A percentile compares a stretch with the other conserved stretches of the same genome.
Conservation (phyloP, 139 green algal species). For the Marvania coccoides region DNA sequence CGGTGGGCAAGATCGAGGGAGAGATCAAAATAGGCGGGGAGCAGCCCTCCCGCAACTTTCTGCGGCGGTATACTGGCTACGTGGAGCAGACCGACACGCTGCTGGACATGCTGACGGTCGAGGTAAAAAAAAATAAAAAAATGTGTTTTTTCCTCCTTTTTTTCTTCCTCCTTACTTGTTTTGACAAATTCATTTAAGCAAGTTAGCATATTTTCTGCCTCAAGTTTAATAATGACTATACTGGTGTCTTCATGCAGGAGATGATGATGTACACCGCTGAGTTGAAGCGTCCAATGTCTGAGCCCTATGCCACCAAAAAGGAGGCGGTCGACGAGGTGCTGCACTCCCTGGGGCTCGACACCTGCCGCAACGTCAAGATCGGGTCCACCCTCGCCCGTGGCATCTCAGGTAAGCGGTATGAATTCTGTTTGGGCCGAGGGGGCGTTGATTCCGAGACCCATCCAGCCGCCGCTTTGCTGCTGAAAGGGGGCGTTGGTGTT, state of each 20-base stretch:
- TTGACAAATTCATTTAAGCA: no score
- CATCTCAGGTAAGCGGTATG: no score
- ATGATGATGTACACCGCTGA: conserved; percentile 79
- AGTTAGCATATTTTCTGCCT: no score
- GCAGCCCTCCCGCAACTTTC: conserved; percentile 17
- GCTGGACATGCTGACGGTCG: conserved; percentile 45
- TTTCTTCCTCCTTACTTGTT: no score
- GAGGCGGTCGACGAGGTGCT: conserved; percentile 52
- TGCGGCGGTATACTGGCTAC: conserved; percentile 34
- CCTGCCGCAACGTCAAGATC: conserved; percentile 22
- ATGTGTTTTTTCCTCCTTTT: no score
- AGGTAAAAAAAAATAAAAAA: no score
- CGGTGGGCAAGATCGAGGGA: conserved; percentile 15
- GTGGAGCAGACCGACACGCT: conserved; percentile 54
- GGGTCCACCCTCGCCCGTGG: conserved; percentile 7
- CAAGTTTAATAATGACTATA: no score
- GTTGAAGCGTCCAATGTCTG: conserved; percentile 48
- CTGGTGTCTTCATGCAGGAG: no score
- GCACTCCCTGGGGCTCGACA: conserved; percentile 33
- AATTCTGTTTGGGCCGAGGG: no score
- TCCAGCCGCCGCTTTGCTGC: no score
- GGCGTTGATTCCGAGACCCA: no score
- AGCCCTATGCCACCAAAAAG: conserved; percentile 41
- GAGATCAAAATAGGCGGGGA: conserved; percentile 27
- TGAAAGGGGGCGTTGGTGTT: no score